Evolutionary conservation across 345 rosid species (phyloP), one percentile per base, ranked within the genome.

Genomic region (Combretum micranthum): DNA sequence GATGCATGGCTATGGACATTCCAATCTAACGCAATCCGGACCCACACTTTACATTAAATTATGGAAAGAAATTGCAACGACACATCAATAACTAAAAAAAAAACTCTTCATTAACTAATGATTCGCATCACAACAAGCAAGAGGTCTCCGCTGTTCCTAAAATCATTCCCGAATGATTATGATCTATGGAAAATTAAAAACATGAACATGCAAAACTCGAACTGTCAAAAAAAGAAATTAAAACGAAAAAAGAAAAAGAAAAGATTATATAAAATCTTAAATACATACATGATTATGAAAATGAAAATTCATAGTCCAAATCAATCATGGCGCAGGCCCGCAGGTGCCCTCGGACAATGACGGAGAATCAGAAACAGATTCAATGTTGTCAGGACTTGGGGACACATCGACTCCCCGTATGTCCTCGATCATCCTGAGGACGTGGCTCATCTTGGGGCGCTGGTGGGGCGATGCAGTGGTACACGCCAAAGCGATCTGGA

Each of bases 401-500:
- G 97, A 90, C 7, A 75, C 69, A 8, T 83, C 95, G 14, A 82
- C 78, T 53, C 95, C 81, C 4, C 83, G 90, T 61, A 88, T 86
- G 49, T 88, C 93, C 59, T 92, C 97, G 23, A 92, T 88, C 98
- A 92, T 92, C 52, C 86, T 80, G 12, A 86, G 54, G 32, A 88
- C 95, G 20, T 88, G 83, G 0, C 64, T 78, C 98, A 92, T 92
- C 1, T 71, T 80, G 0, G 98, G 98, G 61, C 95, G 62, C 61
- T 88, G 98, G 65, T 86, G 97, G n/a, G 98, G 98, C 49, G 84
- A 89, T 2, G 78, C 84, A 0, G 95, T 77, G 3, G 90, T 96
- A 62, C 98, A 92, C 1, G 87, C 70, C 98, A 88, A 81, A 2
- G 98, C 98, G 3, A 88, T 84, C 55, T 92, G 98, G 53, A 92